A percentile compares a stretch with the other conserved stretches of the same genome.
Conservation (phyloP, 192 early-diverging fungal genomes). For the Coemansia sp. region DNA sequence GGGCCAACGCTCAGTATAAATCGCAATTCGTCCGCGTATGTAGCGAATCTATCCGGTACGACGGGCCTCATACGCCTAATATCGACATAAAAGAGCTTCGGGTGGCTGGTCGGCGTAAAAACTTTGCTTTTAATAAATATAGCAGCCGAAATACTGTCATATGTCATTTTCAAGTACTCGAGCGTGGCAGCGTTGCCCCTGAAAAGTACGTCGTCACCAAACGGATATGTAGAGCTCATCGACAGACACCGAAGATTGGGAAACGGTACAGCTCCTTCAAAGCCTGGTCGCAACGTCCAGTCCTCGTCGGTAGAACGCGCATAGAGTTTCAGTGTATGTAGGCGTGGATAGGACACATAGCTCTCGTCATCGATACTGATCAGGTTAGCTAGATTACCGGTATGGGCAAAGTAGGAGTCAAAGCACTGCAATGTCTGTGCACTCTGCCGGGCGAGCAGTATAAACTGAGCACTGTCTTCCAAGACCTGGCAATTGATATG, state of each 20-base stretch:
- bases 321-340: neutral
- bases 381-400: neutral
- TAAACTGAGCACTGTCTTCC: neutral
- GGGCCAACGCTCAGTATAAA: neutral
- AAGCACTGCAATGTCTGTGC: neutral
- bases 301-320: neutral
- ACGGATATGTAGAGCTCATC: neutral
- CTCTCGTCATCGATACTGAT: neutral
- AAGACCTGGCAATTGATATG: neutral
- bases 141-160: no score
- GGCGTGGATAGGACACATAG: neutral
- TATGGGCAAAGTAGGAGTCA: neutral
- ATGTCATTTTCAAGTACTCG: neutral
- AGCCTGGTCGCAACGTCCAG: neutral
- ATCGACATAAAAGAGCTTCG: neutral
- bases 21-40: neutral
- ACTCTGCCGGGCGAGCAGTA: neutral
- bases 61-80: no score
- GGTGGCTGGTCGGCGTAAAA: conserved; percentile 1
- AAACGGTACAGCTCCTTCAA: neutral
- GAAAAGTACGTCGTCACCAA: neutral
- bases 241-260: neutral
- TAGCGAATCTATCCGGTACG: neutral
- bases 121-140: neutral
- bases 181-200: neutral